phyloP scores from a whole-genome alignment of 1,284 basidiomycete species.

The Stereum hirsutum region DNA sequence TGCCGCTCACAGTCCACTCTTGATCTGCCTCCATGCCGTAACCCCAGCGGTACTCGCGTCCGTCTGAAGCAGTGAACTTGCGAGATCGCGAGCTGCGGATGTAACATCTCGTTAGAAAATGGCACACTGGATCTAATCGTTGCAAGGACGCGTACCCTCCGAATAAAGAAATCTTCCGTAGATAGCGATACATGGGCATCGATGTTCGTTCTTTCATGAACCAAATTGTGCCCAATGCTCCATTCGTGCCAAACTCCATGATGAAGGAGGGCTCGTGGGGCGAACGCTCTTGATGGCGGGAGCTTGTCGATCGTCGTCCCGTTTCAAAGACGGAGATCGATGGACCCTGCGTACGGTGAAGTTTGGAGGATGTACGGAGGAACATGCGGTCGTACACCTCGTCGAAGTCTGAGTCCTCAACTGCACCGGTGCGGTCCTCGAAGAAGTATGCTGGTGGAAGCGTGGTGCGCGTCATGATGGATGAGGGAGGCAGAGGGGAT shows the following conservation, averaged over 20 bases:
- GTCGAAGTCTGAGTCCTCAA: slow-evolving; percentile 52
- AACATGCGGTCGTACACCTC: slow-evolving; percentile 69
- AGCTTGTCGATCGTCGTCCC: slow-evolving; percentile 48
- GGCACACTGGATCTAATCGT: slow-evolving; percentile 1
- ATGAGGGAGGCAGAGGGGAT: background rate
- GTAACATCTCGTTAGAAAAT: slow-evolving; percentile 1
- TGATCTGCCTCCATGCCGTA: slow-evolving; percentile 40
- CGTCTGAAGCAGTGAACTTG: slow-evolving; percentile 58
- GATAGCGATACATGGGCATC: slow-evolving; percentile 50
- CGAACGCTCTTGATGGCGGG: slow-evolving; percentile 40
- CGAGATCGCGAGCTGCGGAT: slow-evolving; percentile 45
- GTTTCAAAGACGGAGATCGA: slow-evolving; percentile 44
- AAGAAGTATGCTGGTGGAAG: slow-evolving; percentile 42
- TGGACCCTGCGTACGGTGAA: slow-evolving; percentile 21
- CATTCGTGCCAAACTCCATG: slow-evolving; percentile 46
- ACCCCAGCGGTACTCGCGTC: slow-evolving; percentile 58
- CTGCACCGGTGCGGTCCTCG: slow-evolving; percentile 60
- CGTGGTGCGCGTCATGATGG: slow-evolving; percentile 19
- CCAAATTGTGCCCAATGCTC: slow-evolving; percentile 46
- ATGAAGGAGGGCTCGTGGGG: slow-evolving; percentile 39
- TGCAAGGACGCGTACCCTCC: slow-evolving; percentile 37
- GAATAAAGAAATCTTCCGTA: slow-evolving; percentile 52
- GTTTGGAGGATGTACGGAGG: slow-evolving; percentile 43
- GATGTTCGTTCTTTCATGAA: slow-evolving; percentile 32
- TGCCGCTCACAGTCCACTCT: slow-evolving; percentile 52